A percentile compares a stretch with the other conserved stretches of the same genome.
phyloP scores from a whole-genome alignment of 176 grass and related monocot genomes.

The Otatea glauca region DNA sequence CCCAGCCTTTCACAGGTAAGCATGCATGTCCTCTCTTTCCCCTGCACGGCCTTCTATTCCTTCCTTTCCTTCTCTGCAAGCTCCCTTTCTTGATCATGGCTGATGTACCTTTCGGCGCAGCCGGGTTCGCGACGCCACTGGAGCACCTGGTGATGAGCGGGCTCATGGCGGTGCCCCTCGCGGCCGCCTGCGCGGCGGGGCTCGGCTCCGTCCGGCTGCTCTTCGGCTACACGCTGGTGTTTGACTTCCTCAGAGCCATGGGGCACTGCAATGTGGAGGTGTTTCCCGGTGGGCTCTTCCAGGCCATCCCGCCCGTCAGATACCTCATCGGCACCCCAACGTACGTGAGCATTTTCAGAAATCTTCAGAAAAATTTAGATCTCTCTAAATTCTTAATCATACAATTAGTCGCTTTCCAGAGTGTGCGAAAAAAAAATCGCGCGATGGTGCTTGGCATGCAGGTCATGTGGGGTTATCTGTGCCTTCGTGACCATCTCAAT shows the following conservation, averaged over 20 bases:
- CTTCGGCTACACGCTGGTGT: conserved; percentile 46
- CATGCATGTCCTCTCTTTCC: not conserved
- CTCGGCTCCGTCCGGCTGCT: conserved; percentile 50
- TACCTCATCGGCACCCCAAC: conserved; percentile 65
- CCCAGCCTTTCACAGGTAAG: conserved; percentile 57
- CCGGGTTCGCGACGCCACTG: conserved; percentile 60
- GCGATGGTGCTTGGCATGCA: too few relatives aligned
- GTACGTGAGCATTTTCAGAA: conserved; percentile 51
- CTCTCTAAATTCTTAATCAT: not conserved
- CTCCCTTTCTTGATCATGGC: not conserved
- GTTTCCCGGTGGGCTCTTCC: conserved; percentile 42
- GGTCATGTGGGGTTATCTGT: too few relatives aligned
- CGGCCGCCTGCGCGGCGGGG: conserved; percentile 52
- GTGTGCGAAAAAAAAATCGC: not conserved
- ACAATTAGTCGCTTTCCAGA: not conserved
- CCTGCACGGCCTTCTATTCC: not conserved
- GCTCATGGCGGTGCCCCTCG: conserved; percentile 58
- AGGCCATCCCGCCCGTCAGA: conserved; percentile 45
- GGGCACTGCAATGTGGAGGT: conserved; percentile 67
- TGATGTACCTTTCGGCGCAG: conserved; percentile 22
- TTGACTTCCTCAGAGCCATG: conserved; percentile 70
- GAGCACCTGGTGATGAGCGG: conserved; percentile 51
- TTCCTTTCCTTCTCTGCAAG: not conserved
- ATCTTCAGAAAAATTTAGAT: not conserved
- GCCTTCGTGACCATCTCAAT: too few relatives aligned